These are phyloP conservation scores for Trametes sp. DNA, from an alignment of 1,284 basidiomycete species.

Conservation along the genomic window DNA sequence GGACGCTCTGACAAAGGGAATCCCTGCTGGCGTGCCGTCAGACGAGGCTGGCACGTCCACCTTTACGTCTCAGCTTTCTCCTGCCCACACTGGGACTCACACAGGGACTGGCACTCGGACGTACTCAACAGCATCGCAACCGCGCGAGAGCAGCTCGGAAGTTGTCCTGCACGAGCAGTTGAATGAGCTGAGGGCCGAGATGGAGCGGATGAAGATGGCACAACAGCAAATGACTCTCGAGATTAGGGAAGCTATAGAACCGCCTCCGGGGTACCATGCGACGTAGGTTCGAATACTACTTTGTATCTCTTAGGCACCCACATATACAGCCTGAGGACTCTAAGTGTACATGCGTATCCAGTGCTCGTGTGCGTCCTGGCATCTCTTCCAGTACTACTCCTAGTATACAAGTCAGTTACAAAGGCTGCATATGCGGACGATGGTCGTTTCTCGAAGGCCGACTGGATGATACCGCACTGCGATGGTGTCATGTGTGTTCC, in stretches of 20 bases:
- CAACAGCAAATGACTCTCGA: conserved; percentile 14
- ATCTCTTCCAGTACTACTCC: too few species aligned
- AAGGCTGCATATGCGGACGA: too few species aligned
- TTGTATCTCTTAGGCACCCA: too few species aligned
- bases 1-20: conserved; percentile 12
- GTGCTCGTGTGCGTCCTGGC: too few species aligned
- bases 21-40: background rate
- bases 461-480: too few species aligned
- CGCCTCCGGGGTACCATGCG: conserved; percentile 7
- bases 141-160: conserved; percentile 3
- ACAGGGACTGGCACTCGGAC: background rate
- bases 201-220: conserved; percentile 9
- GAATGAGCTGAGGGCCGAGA: conserved; percentile 17
- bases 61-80: background rate
- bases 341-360: too few species aligned
- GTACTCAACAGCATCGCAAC: background rate
- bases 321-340: too few species aligned
- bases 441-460: too few species aligned
- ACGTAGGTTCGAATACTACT: background rate
- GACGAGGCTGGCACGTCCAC: background rate
- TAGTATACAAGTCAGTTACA: too few species aligned
- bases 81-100: background rate
- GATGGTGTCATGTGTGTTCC: too few species aligned
- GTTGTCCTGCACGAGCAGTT: conserved; percentile 10
- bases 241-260: conserved; percentile 17